A percentile compares a stretch with the other conserved stretches of the same genome.
Evolutionary conservation across 768 basidiomycete genomes (phyloP).

Genomic region (Mycena rebaudengoi): DNA sequence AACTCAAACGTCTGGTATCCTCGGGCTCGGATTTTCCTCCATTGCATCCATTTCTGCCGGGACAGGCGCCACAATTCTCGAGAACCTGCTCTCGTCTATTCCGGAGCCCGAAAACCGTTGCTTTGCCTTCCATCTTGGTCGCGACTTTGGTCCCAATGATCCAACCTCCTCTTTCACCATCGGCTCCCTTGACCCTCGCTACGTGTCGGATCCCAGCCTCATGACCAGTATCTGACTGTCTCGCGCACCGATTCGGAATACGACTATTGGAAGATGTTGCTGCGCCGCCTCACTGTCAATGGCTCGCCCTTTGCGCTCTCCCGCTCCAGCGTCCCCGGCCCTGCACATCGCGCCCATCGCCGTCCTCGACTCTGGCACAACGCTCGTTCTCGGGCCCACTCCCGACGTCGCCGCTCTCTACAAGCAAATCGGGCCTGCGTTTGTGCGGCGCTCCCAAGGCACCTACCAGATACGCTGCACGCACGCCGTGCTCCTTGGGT

Average conservation of each 20-base stretch:
- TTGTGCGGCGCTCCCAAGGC: conserved; percentile 47
- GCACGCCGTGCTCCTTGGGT: conserved; percentile 52
- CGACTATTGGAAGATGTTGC: conserved; percentile 68
- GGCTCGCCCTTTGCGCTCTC: conserved; percentile 50
- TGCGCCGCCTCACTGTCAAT: conserved; percentile 55
- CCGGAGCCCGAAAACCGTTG: conserved; percentile 49
- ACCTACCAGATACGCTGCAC: conserved; percentile 63
- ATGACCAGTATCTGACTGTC: conserved; percentile 51
- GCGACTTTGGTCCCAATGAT: conserved; percentile 33
- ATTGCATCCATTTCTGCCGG: conserved; percentile 55
- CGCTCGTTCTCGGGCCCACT: conserved; percentile 62
- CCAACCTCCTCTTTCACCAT: conserved; percentile 58
- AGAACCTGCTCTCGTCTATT: conserved; percentile 56
- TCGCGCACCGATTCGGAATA: conserved; percentile 45
- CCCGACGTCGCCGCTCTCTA: conserved; percentile 63
- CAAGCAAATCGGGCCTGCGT: conserved; percentile 51
- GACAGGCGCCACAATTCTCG: conserved; percentile 53
- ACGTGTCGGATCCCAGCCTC: conserved; percentile 39
- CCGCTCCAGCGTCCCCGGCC: conserved; percentile 51
- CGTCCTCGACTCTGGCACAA: conserved; percentile 72
- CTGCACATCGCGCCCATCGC: conserved; percentile 56
- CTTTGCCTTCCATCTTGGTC: conserved; percentile 61
- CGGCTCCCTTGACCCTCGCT: conserved; percentile 53
- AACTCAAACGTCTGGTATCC: conserved; percentile 61
- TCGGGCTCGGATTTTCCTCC: conserved; percentile 61